Evolutionary conservation across 2,329 filamentous ascomycete species (phyloP).

Genomic region (Nemania bipapillata): DNA sequence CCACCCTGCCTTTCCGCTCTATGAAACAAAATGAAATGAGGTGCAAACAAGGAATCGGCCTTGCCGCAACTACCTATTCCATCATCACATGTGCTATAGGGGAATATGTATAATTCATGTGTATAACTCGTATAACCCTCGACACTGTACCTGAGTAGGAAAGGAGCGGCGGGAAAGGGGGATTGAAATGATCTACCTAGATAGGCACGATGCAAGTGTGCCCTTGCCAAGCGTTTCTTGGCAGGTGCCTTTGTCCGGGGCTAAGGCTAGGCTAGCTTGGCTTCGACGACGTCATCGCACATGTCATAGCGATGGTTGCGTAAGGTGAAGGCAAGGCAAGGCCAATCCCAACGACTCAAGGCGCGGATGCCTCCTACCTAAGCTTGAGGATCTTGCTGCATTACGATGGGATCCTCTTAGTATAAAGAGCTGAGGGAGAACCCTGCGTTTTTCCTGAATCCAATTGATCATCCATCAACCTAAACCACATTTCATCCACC

Average conservation of each 20-base stretch:
- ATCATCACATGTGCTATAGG: background rate
- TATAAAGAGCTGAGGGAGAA: background rate
- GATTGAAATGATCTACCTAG: background rate
- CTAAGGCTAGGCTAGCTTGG: background rate
- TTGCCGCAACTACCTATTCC: background rate
- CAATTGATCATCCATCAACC: background rate
- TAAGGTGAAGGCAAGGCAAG: background rate
- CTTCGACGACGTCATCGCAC: constrained; percentile 1
- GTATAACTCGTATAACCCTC: background rate
- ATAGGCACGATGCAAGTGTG: background rate
- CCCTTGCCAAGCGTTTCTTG: background rate
- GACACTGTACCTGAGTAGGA: background rate
- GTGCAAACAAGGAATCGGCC: background rate
- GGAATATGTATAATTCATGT: background rate
- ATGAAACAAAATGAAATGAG: background rate
- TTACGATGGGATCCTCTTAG: background rate
- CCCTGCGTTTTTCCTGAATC: background rate
- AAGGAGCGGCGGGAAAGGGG: background rate
- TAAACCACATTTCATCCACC: background rate
- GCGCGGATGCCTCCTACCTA: background rate
- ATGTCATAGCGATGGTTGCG: constrained; percentile 7
- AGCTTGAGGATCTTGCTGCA: background rate
- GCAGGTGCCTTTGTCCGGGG: background rate
- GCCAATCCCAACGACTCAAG: background rate
- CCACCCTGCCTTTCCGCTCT: too few species aligned